Percentiles rank a stretch among this genome's conserved stretches.
phyloP scores from a whole-genome alignment of 352 stramenopile species.

The Phytophthora capsici region DNA sequence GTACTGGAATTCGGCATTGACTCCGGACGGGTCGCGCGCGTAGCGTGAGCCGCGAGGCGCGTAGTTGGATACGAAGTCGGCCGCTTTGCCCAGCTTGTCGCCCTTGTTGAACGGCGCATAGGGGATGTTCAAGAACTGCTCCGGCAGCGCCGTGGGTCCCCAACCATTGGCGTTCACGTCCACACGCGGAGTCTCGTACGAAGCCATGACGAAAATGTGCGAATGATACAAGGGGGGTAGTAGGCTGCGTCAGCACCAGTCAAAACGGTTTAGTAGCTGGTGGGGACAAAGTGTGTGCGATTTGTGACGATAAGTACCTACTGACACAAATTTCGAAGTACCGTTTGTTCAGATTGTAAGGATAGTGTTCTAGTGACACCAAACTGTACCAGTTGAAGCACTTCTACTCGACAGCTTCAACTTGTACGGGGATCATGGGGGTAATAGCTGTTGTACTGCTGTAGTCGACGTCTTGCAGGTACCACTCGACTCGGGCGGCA shows the following conservation, averaged over 20 bases:
- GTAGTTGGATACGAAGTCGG: slow-evolving; percentile 93
- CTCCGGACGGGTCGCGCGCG: slow-evolving; percentile 76
- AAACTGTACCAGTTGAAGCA: too few relatives aligned
- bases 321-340: neutral
- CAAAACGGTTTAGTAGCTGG: slow-evolving; percentile 10
- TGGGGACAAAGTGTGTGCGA: neutral
- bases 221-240: slow-evolving; percentile 25
- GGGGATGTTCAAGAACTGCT: slow-evolving; percentile 93
- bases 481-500: slow-evolving; percentile 49
- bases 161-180: slow-evolving; percentile 86
- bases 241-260: slow-evolving; percentile 16
- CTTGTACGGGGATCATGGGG: slow-evolving; percentile 8
- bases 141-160: slow-evolving; percentile 84
- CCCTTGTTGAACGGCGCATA: slow-evolving; percentile 97
- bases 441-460: neutral
- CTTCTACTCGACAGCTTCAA: slow-evolving; percentile 32
- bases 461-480: slow-evolving; percentile 37
- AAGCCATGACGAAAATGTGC: slow-evolving; percentile 52
- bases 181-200: slow-evolving; percentile 77
- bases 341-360: neutral
- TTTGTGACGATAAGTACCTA: neutral
- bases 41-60: slow-evolving; percentile 59
- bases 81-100: slow-evolving; percentile 94
- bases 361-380: neutral
- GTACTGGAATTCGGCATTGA: slow-evolving; percentile 95